These are phyloP conservation scores for Rhynchospora breviuscula DNA, from an alignment of 176 grass and related monocot species.

Conservation along the genomic window DNA sequence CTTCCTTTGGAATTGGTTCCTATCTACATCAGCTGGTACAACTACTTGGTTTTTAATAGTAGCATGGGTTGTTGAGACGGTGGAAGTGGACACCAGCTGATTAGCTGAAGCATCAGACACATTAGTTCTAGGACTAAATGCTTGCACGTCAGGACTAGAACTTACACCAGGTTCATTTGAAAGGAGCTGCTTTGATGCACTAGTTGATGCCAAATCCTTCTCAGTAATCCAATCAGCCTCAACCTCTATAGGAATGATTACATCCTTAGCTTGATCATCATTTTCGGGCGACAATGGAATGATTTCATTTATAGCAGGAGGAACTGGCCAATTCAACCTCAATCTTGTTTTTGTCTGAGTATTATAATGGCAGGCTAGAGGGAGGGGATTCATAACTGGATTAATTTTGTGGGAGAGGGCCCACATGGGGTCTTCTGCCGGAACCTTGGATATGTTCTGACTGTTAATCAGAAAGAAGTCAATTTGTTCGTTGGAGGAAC, in stretches of 20 bases:
- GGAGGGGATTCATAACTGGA: conserved; percentile 21
- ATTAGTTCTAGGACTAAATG: conserved; percentile 28
- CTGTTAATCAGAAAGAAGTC: conserved; percentile 77
- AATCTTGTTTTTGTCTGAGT: conserved; percentile 35
- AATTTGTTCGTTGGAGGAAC: conserved; percentile 43
- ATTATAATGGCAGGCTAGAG: conserved; percentile 17
- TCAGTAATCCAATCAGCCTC: conserved; percentile 67
- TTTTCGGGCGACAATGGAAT: conserved; percentile 1
- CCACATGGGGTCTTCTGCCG: conserved; percentile 66
- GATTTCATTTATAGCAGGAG: conserved; percentile 28
- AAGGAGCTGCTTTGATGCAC: conserved; percentile 28
- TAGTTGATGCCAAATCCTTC: conserved; percentile 28
- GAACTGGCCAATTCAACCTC: conserved; percentile 55
- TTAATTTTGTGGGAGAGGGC: conserved; percentile 44
- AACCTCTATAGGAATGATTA: conserved; percentile 45
- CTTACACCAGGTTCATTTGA: background rate
- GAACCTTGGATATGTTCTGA: conserved; percentile 69
- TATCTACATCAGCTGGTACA: conserved; percentile 29
- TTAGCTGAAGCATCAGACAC: conserved; percentile 29
- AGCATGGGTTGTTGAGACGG: conserved; percentile 25
- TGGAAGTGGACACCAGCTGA: conserved; percentile 28
- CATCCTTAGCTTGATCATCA: conserved; percentile 21
- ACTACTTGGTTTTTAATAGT: conserved; percentile 16
- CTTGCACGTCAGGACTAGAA: conserved; percentile 1
- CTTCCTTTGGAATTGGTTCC: conserved; percentile 10